Evolutionary conservation across 2,329 filamentous ascomycete genomes (phyloP).

Genomic region (Pestalotiopsis sp.): DNA sequence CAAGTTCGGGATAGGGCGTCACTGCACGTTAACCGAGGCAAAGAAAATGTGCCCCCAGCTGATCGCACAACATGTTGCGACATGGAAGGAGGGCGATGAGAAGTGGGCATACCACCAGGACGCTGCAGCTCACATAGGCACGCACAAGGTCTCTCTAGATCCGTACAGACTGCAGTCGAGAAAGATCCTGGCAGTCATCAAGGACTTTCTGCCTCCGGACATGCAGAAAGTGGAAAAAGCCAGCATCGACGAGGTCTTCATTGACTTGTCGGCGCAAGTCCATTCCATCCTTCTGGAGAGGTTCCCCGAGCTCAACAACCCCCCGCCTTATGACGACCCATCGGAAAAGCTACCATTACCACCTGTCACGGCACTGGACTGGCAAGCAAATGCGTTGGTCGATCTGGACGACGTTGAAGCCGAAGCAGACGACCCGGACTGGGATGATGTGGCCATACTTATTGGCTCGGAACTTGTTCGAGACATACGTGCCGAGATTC

Average conservation of each 20-base stretch:
- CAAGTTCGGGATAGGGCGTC: conserved; percentile 75
- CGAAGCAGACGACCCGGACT: conserved; percentile 85
- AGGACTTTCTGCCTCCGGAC: conserved; percentile 67
- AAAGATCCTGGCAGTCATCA: conserved; percentile 79
- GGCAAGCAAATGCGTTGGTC: conserved; percentile 80
- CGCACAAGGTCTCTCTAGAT: conserved; percentile 92
- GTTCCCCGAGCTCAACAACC: conserved; percentile 72
- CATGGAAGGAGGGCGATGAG: conserved; percentile 89
- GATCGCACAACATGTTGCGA: conserved; percentile 89
- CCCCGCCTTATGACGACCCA: conserved; percentile 74
- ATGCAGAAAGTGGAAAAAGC: conserved; percentile 87
- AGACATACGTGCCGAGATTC: conserved; percentile 70
- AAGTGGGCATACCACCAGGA: conserved; percentile 91
- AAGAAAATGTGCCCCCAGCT: conserved; percentile 84
- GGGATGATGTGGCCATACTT: conserved; percentile 89
- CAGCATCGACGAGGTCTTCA: conserved; percentile 92
- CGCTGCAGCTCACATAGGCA: conserved; percentile 76
- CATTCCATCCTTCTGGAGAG: conserved; percentile 74
- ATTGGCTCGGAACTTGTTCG: conserved; percentile 89
- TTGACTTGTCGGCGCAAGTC: conserved; percentile 86
- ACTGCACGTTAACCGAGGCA: conserved; percentile 80
- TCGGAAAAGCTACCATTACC: conserved; percentile 74
- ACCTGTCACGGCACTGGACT: conserved; percentile 71
- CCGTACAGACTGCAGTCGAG: conserved; percentile 86
- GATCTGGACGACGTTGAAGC: conserved; percentile 73